phyloP scores from a whole-genome alignment of 2,329 filamentous ascomycete species.

The Arthrobotrys musiformis region DNA sequence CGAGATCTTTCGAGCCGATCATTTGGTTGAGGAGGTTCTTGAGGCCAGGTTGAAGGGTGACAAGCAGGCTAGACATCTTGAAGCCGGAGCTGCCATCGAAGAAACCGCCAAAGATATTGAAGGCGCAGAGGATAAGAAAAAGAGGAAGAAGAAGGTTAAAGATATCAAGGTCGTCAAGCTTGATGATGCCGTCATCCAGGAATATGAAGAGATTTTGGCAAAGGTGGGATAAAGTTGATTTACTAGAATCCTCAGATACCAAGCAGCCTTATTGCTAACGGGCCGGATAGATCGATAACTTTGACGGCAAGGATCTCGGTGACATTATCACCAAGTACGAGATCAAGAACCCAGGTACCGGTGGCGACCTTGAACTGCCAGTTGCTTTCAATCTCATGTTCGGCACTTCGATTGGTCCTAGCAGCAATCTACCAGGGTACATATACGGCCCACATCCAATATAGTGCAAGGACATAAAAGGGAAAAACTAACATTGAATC shows the following conservation, averaged over 20 bases:
- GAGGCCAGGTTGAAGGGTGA: constrained; percentile 87
- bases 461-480: neutral
- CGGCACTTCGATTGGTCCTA: constrained; percentile 91
- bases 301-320: constrained; percentile 84
- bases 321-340: constrained; percentile 90
- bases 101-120: constrained; percentile 68
- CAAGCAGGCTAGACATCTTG: constrained; percentile 88
- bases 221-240: constrained; percentile 64
- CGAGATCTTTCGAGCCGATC: constrained; percentile 94
- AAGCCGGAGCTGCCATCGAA: constrained; percentile 62
- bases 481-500: constrained; percentile 13
- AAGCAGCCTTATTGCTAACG: neutral
- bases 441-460: neutral
- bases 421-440: constrained; percentile 79
- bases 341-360: constrained; percentile 86
- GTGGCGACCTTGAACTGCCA: constrained; percentile 79
- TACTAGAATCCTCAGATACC: neutral
- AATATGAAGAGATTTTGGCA: constrained; percentile 91
- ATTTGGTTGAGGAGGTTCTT: constrained; percentile 93
- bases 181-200: constrained; percentile 83
- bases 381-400: constrained; percentile 99
- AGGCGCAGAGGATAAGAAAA: constrained; percentile 76
- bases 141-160: constrained; percentile 89
- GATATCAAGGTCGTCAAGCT: constrained; percentile 82
- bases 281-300: constrained; percentile 81